Percentiles rank a stretch among this genome's conserved stretches.
phyloP scores from a whole-genome alignment of 768 basidiomycete species.

The Asterophora parasitica region DNA sequence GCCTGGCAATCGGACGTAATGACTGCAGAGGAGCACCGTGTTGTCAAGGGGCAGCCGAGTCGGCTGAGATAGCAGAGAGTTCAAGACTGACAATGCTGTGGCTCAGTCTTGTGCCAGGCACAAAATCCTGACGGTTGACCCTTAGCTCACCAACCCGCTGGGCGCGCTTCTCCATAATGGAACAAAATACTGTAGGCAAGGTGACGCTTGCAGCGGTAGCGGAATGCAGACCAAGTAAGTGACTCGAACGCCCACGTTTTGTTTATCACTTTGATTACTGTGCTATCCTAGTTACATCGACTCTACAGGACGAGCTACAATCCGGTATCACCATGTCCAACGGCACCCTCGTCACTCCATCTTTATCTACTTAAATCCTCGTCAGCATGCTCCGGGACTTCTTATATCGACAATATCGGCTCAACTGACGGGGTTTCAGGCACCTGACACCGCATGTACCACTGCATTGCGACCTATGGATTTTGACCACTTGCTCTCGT shows the following conservation, averaged over 20 bases:
- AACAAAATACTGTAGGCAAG: constrained; percentile 35
- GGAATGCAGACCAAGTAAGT: constrained; percentile 51
- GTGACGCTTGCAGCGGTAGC: constrained; percentile 53
- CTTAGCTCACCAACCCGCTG: constrained; percentile 42
- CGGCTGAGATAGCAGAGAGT: too few relatives aligned
- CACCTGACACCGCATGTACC: too few relatives aligned
- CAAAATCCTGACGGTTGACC: constrained; percentile 47
- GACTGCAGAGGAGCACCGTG: constrained; percentile 44
- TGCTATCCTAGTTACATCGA: constrained; percentile 50
- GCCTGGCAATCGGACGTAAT: constrained; percentile 73
- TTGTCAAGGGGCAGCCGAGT: constrained; percentile 23
- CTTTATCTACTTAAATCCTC: too few relatives aligned
- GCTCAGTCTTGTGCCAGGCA: constrained; percentile 48
- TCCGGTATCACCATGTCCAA: too few relatives aligned
- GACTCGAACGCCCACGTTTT: constrained; percentile 1
- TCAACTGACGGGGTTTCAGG: constrained; percentile 58
- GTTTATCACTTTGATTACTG: background rate
- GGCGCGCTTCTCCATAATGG: constrained; percentile 27
- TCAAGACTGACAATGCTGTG: constrained; percentile 15
- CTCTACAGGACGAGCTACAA: too few relatives aligned
- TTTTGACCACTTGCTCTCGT: too few relatives aligned
- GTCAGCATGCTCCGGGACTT: too few relatives aligned
- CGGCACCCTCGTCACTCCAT: too few relatives aligned
- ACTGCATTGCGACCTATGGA: too few relatives aligned
- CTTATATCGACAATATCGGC: constrained; percentile 67